These are phyloP conservation scores for Vigna unguiculata DNA, from an alignment of 306 rosid species.

Conservation along the genomic window DNA sequence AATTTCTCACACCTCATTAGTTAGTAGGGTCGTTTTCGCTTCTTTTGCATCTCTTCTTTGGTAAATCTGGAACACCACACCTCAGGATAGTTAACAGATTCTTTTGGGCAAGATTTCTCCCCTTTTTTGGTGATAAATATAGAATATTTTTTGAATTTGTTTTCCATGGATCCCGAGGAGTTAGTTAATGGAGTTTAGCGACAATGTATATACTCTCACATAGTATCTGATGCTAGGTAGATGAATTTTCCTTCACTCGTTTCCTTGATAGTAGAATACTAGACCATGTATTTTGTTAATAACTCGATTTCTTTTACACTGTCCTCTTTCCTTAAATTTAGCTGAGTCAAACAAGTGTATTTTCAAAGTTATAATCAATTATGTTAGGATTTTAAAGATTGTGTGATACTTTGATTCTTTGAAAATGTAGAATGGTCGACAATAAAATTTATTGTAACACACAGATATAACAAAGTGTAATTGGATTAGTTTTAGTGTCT, in stretches of 20 bases:
- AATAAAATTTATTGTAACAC: not conserved
- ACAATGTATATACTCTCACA: too few relatives aligned
- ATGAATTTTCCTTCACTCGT: too few relatives aligned
- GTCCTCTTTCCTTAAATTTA: not conserved
- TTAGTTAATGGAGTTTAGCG: too few relatives aligned
- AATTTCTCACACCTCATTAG: conserved; percentile 33
- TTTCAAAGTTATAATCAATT: not conserved
- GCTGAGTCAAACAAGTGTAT: not conserved
- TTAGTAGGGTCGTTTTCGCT: not conserved
- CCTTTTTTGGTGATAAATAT: not conserved
- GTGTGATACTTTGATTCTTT: not conserved
- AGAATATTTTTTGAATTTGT: not conserved
- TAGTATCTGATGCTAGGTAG: too few relatives aligned
- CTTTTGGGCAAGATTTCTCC: not conserved
- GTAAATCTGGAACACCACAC: not conserved
- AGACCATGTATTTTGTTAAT: too few relatives aligned
- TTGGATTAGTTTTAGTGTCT: not conserved
- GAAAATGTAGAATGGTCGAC: not conserved
- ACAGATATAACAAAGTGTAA: not conserved
- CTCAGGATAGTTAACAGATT: not conserved
- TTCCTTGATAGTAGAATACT: not conserved
- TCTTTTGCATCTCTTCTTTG: not conserved
- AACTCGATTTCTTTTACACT: not conserved
- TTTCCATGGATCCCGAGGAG: not conserved
- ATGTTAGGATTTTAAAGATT: not conserved